Evolutionary conservation across 345 rosid species (phyloP).

Genomic region (Dovyalis caffra): DNA sequence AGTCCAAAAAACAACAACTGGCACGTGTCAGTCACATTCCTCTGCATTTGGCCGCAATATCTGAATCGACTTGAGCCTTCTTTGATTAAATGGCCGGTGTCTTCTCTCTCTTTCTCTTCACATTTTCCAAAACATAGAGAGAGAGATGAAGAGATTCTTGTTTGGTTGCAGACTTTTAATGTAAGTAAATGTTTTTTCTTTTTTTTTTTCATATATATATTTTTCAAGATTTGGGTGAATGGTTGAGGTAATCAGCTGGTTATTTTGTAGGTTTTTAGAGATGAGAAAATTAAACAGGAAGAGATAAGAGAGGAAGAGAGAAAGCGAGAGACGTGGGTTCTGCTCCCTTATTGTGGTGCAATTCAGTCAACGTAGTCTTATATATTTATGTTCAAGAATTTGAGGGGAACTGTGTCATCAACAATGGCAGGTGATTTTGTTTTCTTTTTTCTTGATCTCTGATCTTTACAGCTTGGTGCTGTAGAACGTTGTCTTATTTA

Average conservation of each 20-base stretch:
- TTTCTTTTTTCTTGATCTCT: background rate
- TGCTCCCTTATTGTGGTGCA: conserved; percentile 50
- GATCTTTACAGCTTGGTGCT: background rate
- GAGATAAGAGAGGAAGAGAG: background rate
- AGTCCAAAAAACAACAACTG: conserved; percentile 15
- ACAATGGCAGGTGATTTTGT: conserved; percentile 30
- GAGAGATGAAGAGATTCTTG: conserved; percentile 1
- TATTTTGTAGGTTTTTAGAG: conserved; percentile 1
- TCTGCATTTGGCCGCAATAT: conserved; percentile 54
- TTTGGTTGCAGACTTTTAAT: background rate
- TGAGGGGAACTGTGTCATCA: conserved; percentile 44
- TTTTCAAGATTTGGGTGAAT: no score
- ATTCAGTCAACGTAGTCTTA: conserved; percentile 41
- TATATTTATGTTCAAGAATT: conserved; percentile 42
- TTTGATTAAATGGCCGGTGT: conserved; percentile 37
- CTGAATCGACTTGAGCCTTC: conserved; percentile 47
- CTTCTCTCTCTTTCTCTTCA: conserved; percentile 3
- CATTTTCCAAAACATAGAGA: conserved; percentile 16
- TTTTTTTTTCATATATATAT: no score
- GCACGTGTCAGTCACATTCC: conserved; percentile 61
- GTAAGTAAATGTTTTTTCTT: background rate
- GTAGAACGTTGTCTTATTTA: conserved; percentile 1
- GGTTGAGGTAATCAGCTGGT: background rate
- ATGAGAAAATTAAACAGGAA: conserved; percentile 10
- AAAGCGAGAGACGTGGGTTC: conserved; percentile 59